Base-by-base conservation (phyloP, 306 rosid genomes). In the Pyrus pyrifolia region DNA sequence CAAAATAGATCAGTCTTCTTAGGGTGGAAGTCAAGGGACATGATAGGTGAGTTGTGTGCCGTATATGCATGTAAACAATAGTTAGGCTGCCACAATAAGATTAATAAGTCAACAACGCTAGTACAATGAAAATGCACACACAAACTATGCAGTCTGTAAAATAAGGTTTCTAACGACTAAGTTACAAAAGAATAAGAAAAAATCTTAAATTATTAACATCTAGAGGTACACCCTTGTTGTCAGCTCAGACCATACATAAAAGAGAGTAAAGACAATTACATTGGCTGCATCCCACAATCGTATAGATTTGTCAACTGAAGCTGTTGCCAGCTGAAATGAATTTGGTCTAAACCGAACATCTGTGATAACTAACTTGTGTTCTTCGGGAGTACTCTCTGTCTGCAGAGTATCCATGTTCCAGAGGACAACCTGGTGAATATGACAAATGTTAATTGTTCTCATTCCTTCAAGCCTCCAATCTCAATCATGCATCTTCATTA, bases 331-430 rank as follows among this genome's bases (percentile, higher is more conserved):
- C 86, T 94, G 93, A 79, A 93, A 76, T 73, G 97, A 90, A 90
- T 94, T 91, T 67, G 96, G 93, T 85, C 96, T 87, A 81, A 94
- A 91, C 46, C 98, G 96, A 78, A 91, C 97, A 83, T 94, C 98
- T 5, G 98, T 87, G 76, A 94, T 89, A 55, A 90, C 80, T 65
- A 77, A 80, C 52, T 59, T 83, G 86, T 94, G 97, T 9, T 87
- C 97, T 83, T 90, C 97, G 1, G 96, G 75, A 8, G 91, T 92
- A 86, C 77, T 90, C 69, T 90, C 83, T 55, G 97, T 86, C 79
- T 88, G 86, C 79, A 94, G 81, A 68, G 94, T 91, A 80, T 91
- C 97, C 95, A 90, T 92, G 83, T 92, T 92, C 98, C 97, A 94
- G 57, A 94, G 79, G 69, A 90, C 85, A 83, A 92, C 98, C 98